Evolutionary conservation across 345 rosid species (phyloP), one percentile per base, ranked within the genome.

Genomic region (Camelina neglecta): DNA sequence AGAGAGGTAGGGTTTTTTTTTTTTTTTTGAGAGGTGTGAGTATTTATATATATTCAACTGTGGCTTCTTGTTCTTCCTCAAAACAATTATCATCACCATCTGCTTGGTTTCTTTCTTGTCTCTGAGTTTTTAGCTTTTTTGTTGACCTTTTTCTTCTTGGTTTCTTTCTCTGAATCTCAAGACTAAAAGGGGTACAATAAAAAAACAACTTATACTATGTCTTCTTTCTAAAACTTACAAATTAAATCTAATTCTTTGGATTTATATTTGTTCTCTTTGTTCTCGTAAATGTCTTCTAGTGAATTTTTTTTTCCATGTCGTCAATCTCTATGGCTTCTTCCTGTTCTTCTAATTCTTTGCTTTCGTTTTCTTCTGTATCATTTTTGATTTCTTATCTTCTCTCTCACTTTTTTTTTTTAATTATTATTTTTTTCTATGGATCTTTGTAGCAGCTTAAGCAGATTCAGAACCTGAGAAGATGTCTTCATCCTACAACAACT

Each of bases 61-160:
- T 58, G 77, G 67, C 57, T 76, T 45, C 41, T 72, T 77, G 63
- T 77, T 65, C 63, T 13, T 72, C 81, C 21, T 62, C 75, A 24
- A 24, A 24, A 24, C 26, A 24, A 24, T 24, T 24, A 16, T 69
- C 65, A 69, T 76, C 75, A 60, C 49, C 77, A 67, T 60, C 69
- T 67, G 31, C 58, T 78, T 72, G 81, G 71, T 71, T 72, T 78
- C 69, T 65, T 78, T 45, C 73, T 66, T 59, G 69, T 66, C 69
- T 60, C 77, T 59, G 63, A 71, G 68, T 53, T 67, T 71, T 71
- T 72, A 49, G 62, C 76, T 68, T 71, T 78, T 26, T 6, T 72
- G 35, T 78, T 78, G 77, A 78, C 81, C 77, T 60, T 53, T 78
- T 67, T 72, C 81, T 72, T 72, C 77, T 78, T 78, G 81, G 74